Base-by-base conservation (phyloP, 148 eudicot species). In the Silene latifolia region DNA sequence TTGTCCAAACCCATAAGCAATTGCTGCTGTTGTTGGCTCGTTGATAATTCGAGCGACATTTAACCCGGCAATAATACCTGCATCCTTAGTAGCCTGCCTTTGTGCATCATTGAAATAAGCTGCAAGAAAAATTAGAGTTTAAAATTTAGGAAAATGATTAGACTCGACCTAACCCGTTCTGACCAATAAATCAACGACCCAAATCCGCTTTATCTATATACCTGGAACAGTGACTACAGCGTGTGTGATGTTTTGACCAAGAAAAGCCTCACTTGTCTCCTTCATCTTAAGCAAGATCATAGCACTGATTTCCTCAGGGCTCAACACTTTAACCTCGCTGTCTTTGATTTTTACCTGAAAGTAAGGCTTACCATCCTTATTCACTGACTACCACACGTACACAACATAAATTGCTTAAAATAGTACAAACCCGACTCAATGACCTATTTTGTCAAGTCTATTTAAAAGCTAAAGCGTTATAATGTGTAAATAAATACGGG, bases 251-350 rank as follows among this genome's bases (percentile, higher is more conserved):
- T 75, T 86, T 20, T 74, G 60, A 46, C 88, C 88, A 0, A 86
- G 71, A 15, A 60, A 86, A 11, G 88, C 63, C 68, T 86, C 88
- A 4, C 86, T 85, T 0, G 85, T 86, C 67, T 86, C 86, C 83
- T 86, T 83, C 88, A 86, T 86, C 83, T 86, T 86, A 13, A 73
- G 65, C 75, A 86, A 74, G 53, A 86, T 83, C 88, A 86, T 83
- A 39, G 88, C 88, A 67, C 88, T 86, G 76, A 83, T 81, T 77
- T 86, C 88, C 78, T 86, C 88, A 63, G 88, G 88, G 74, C 88
- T 86, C 47, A 86, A 86, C 79, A 81, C 78, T 47, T 83, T 86
- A 7, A 81, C 69, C 58, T 83, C 86, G 21, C 84, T 83, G 46
- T 81, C 88, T 62, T 81, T 83, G 23, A 77, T 24, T 77, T 83